Evolutionary conservation across 2,329 filamentous ascomycete genomes (phyloP).

Genomic region (Paecilomyces sp.): DNA sequence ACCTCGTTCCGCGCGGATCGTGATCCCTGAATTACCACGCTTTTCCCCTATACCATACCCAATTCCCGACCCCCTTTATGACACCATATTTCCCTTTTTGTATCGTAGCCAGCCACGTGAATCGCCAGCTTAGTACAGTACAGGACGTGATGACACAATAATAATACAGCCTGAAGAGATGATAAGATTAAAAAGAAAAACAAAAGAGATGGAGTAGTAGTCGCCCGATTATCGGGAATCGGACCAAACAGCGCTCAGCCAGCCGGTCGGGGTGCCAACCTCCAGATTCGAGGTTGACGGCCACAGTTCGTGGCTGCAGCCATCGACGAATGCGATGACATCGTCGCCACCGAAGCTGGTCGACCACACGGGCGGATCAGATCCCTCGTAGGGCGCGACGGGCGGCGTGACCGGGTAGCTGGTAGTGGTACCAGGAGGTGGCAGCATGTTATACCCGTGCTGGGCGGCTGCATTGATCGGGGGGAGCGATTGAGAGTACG

Average conservation of each 20-base stretch:
- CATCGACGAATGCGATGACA: slow-evolving; percentile 29
- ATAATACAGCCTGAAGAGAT: slow-evolving; percentile 5
- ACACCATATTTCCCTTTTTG: neutral
- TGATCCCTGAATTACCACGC: neutral
- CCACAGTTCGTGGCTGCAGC: slow-evolving; percentile 23
- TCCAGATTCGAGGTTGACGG: slow-evolving; percentile 20
- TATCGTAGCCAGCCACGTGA: neutral
- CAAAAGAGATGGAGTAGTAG: neutral
- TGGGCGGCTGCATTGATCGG: slow-evolving; percentile 26
- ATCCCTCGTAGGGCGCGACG: slow-evolving; percentile 12
- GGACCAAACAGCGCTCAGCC: slow-evolving; percentile 29
- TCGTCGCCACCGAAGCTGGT: slow-evolving; percentile 32
- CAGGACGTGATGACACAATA: neutral
- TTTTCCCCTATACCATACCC: neutral
- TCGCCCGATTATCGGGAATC: slow-evolving; percentile 11
- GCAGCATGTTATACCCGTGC: slow-evolving; percentile 27
- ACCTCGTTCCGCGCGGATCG: neutral
- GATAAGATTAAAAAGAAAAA: slow-evolving; percentile 3
- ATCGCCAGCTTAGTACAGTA: neutral
- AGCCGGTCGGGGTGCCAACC: slow-evolving; percentile 24
- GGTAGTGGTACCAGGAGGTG: slow-evolving; percentile 26
- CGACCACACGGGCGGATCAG: slow-evolving; percentile 19
- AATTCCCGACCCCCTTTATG: neutral
- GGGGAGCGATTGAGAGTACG: slow-evolving; percentile 32
- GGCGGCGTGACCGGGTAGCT: slow-evolving; percentile 19